A percentile compares a stretch with the other conserved stretches of the same genome.
These are phyloP conservation scores for Penicillium sp. DNA, from an alignment of 2,329 filamentous ascomycete genomes.

Conservation along the genomic window DNA sequence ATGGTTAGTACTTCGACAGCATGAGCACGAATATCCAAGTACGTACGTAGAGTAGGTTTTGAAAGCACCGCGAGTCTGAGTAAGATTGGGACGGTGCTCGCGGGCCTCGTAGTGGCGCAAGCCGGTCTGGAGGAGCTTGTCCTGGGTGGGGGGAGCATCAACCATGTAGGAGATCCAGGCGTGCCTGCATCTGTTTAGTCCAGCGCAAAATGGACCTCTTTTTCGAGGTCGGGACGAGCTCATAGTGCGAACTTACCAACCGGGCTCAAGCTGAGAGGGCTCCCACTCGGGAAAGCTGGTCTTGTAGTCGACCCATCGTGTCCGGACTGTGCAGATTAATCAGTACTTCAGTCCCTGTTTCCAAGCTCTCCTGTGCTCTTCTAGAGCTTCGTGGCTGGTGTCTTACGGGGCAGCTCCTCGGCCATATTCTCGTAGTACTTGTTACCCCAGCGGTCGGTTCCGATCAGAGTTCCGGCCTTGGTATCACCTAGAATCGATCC, in stretches of 20 bases:
- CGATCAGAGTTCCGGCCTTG: slow-evolving; percentile 85
- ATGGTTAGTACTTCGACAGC: slow-evolving; percentile 3
- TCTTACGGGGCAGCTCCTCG: slow-evolving; percentile 82
- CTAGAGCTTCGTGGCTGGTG: neutral
- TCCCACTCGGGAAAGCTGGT: slow-evolving; percentile 54
- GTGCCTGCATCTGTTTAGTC: slow-evolving; percentile 58
- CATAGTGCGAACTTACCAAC: slow-evolving; percentile 60
- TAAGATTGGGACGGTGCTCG: slow-evolving; percentile 72
- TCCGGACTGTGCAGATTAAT: slow-evolving; percentile 64
- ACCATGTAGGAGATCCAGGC: slow-evolving; percentile 95
- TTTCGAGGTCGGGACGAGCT: neutral
- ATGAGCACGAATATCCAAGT: neutral
- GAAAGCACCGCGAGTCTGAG: slow-evolving; percentile 74
- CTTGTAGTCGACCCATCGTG: slow-evolving; percentile 97
- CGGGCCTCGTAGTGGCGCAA: slow-evolving; percentile 73
- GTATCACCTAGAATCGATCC: slow-evolving; percentile 71
- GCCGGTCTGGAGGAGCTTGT: slow-evolving; percentile 67
- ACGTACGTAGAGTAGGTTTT: slow-evolving; percentile 95
- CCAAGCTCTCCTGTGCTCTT: neutral
- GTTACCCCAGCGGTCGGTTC: slow-evolving; percentile 87
- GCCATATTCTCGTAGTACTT: slow-evolving; percentile 92
- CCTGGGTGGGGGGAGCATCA: slow-evolving; percentile 78
- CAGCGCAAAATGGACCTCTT: neutral
- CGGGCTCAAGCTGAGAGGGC: slow-evolving; percentile 75
- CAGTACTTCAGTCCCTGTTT: slow-evolving; percentile 12